Evolutionary conservation across 768 basidiomycete species (phyloP), one percentile per base, ranked within the genome.

Genomic region (Multifurca ochricompacta): DNA sequence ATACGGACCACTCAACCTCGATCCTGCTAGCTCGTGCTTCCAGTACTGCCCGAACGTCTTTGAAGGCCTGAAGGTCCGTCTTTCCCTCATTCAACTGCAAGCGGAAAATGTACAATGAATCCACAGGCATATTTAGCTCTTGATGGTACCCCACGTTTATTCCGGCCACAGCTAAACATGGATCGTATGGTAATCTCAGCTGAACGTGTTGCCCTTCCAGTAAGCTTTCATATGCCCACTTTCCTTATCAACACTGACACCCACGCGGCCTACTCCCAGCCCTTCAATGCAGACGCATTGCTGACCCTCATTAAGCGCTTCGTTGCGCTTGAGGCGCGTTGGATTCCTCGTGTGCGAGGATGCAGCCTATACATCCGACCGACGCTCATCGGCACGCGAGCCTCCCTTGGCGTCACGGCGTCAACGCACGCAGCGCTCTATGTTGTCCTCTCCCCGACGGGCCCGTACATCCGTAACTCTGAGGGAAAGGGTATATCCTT

Each of bases 351-450:
- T 2, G 67, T 73, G 11, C 74, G 79, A 2, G 91, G 86, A 13
- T 81, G 89, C 67, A 89, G 85, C 53, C 73, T 97, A 32, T 97
- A 95, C 73, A 79, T 96, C 60, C 83, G 93, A 42, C 86, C 90
- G 21, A 91, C 83, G 6, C 69, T 89, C 64, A 85, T 77, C 53
- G 75, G 71, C 19, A 75, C 74, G 1, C 68, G 73, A 8, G 54
- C 72, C 25, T 65, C 73, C 6, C 75, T 88, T 42, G 80, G 85
- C 35, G 85, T 94, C 4, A 74, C 75, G 30, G 83, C 91, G 3
- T 89, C 89, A 0, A 81, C 78, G 53, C 81, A 87, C 55, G 91
- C 92, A 0, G 73, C 87, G 35, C 79, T 97, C 34, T 97, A 90
- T 69, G 84, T 96, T 55, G 85, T 98, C 63, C 73, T 79, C 57